Evolutionary conservation across 2,329 filamentous ascomycete genomes (phyloP).

Genomic region (Coniochaeta sp.): DNA sequence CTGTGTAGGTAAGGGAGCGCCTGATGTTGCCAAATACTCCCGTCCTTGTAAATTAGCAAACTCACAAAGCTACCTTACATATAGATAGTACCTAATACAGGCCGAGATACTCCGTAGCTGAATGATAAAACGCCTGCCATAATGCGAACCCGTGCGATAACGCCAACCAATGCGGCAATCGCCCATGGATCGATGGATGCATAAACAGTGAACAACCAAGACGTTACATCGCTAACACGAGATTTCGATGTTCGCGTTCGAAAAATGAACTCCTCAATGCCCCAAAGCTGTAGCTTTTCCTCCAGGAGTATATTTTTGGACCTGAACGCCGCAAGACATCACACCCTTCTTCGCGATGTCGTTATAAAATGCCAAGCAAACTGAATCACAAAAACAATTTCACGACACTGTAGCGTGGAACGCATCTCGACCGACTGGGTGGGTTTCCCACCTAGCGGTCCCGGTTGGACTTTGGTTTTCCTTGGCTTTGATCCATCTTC

Average conservation of each 20-base stretch:
- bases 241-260: too few species aligned
- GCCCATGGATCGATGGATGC: not conserved
- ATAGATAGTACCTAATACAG: too few species aligned
- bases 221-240: too few species aligned
- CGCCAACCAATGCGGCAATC: not conserved
- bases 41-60: not conserved
- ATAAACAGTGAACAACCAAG: not conserved
- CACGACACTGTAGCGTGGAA: not conserved
- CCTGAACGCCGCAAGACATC: not conserved
- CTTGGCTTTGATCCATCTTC: constrained; percentile 2
- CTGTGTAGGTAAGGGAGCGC: not conserved
- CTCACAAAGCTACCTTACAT: not conserved
- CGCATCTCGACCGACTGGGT: not conserved
- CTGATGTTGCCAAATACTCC: not conserved
- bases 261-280: not conserved
- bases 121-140: not conserved
- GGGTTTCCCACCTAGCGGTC: not conserved
- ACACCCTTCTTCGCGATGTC: not conserved
- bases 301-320: not conserved
- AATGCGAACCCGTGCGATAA: not conserved
- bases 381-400: not conserved
- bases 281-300: not conserved
- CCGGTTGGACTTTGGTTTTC: not conserved
- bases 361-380: not conserved
- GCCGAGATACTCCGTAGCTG: not conserved